Evolutionary conservation across 371 early-diverging fungal species (phyloP), one percentile per base, ranked within the genome.

Genomic region (Apophysomyces variabilis): DNA sequence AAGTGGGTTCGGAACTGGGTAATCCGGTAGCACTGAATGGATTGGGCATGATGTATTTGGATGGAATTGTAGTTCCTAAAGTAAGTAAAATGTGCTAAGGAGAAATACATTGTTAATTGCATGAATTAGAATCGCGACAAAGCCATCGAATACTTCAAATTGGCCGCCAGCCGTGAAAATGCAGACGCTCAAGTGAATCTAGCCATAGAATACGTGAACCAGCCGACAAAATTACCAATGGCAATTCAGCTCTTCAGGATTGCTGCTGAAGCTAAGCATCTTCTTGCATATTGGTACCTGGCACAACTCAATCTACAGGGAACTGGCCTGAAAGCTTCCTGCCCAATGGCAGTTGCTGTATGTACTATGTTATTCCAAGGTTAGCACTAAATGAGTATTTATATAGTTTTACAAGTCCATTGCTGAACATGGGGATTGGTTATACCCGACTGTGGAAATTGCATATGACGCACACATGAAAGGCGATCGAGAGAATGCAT

Each of bases 361-460:
- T 70, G 79, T 66, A 5, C 61, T 38, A 8, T 50, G 36, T n/a
- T n/a, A 26, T 21, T 54, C 5, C 16, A 60, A 26, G 11, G 26
- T 36, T 37, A 21, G 44, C 41, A 9, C n/a, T 32, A 38, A 14
- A 14, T 36, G 66, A 44, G 16, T 59, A 21, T 63, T 68, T 11
- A 14, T 71, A 38, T 74, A 89, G 85, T 90, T 84, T 69, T 92
- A 88, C 70, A 95, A 95, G 71, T 80, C 75, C 21, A 92, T 96
- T 26, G 88, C 90, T 3, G 96, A 98, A 71, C 77, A 83, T 39
- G 96, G 92, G 26, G 95, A 95, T 77, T 91, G 95, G 94, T 71
- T 83, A 35, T 82, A 92, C 66, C 85, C 90, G 11, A 81, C 88
- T 0, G 75, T 93, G 26, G 79, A 83, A 8, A 68, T 72, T 12